These are phyloP conservation scores for Puccinia horiana DNA, from an alignment of 1,284 basidiomycete genomes.

Conservation along the genomic window DNA sequence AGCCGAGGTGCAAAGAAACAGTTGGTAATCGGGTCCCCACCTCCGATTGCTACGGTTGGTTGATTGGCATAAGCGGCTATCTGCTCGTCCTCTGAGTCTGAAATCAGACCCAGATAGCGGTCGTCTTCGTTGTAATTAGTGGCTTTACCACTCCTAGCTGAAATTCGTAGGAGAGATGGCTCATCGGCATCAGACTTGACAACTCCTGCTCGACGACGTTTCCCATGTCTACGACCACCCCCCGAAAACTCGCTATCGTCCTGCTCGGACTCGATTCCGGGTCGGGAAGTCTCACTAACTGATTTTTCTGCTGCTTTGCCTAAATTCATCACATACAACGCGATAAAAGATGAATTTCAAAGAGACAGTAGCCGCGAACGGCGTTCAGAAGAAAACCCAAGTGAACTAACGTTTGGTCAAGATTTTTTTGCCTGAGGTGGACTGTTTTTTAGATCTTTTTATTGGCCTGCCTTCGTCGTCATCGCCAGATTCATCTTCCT, in stretches of 20 bases:
- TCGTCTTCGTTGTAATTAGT: slow-evolving; percentile 59
- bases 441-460: slow-evolving; percentile 47
- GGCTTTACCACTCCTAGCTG: slow-evolving; percentile 53
- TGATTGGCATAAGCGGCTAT: slow-evolving; percentile 54
- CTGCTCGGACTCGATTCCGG: slow-evolving; percentile 50
- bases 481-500: slow-evolving; percentile 10
- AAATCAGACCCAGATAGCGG: slow-evolving; percentile 54
- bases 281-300: slow-evolving; percentile 36
- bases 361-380: neutral
- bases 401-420: slow-evolving; percentile 12
- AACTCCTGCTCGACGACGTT: slow-evolving; percentile 30
- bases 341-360: neutral
- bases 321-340: neutral
- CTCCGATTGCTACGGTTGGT: slow-evolving; percentile 34
- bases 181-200: slow-evolving; percentile 35
- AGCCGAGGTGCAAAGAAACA: neutral
- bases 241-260: slow-evolving; percentile 43
- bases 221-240: neutral
- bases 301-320: slow-evolving; percentile 19
- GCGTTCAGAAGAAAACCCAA: neutral
- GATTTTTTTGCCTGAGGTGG: slow-evolving; percentile 15
- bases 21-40: slow-evolving; percentile 11
- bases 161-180: slow-evolving; percentile 55
- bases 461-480: slow-evolving; percentile 19
- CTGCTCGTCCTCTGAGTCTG: slow-evolving; percentile 57